A percentile compares a stretch with the other conserved stretches of the same genome.
These are phyloP conservation scores for Barbarea vulgaris DNA, from an alignment of 345 rosid genomes.

Conservation along the genomic window DNA sequence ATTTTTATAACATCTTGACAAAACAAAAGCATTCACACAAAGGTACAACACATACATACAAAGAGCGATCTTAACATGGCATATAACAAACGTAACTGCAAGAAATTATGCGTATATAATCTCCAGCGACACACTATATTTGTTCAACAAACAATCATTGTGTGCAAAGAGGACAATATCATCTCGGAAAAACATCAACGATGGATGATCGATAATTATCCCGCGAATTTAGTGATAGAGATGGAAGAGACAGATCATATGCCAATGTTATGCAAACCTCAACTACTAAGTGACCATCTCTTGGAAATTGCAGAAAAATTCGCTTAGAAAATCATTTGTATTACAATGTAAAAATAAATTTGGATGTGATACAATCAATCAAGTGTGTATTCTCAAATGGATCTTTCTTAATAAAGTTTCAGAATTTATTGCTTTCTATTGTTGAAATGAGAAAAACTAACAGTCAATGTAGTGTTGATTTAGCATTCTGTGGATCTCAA, in stretches of 20 bases:
- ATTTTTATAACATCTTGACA: slow-evolving; percentile 12
- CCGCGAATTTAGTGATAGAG: slow-evolving; percentile 34
- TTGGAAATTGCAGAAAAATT: slow-evolving; percentile 2
- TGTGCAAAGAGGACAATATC: slow-evolving; percentile 41
- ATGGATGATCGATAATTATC: slow-evolving; percentile 45
- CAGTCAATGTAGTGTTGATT: slow-evolving; percentile 9
- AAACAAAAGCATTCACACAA: slow-evolving; percentile 19
- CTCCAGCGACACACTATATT: slow-evolving; percentile 13
- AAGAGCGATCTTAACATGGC: neutral
- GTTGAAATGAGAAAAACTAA: slow-evolving; percentile 5
- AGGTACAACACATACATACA: slow-evolving; percentile 8
- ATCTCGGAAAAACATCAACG: slow-evolving; percentile 32
- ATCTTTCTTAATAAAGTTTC: neutral
- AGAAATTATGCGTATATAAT: neutral
- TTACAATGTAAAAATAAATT: neutral
- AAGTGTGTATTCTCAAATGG: neutral
- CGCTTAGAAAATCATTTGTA: neutral
- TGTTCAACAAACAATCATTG: slow-evolving; percentile 32
- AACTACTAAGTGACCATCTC: slow-evolving; percentile 31
- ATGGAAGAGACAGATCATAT: slow-evolving; percentile 50
- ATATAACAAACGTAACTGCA: slow-evolving; percentile 15
- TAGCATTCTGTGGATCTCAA: slow-evolving; percentile 9
- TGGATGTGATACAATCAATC: neutral
- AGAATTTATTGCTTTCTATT: neutral
- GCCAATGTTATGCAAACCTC: slow-evolving; percentile 51